These are phyloP conservation scores for Escallonia herrerae DNA, from an alignment of 129 eudicot genomes.

Conservation along the genomic window DNA sequence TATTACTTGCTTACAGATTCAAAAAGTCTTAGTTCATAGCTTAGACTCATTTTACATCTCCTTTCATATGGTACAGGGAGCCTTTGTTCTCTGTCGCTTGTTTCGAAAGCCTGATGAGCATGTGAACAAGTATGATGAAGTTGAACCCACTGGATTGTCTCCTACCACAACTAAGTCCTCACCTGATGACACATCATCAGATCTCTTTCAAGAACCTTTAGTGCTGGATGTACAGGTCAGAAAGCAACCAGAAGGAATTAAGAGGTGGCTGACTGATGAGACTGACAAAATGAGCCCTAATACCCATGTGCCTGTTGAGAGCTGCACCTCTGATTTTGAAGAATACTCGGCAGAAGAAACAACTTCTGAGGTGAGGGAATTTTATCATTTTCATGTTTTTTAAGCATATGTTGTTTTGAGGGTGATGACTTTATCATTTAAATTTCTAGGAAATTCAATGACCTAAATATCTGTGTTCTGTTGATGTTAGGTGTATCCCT, in stretches of 20 bases:
- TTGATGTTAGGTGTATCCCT: constrained; percentile 10
- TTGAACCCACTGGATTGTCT: constrained; percentile 36
- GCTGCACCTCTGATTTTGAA: constrained; percentile 23
- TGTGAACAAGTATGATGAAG: constrained; percentile 35
- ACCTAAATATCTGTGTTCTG: background rate
- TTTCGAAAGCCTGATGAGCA: constrained; percentile 54
- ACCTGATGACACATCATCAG: constrained; percentile 44
- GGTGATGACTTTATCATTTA: too few relatives aligned
- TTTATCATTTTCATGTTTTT: background rate
- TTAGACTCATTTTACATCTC: background rate
- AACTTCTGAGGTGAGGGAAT: constrained; percentile 23
- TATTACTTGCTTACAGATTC: too few relatives aligned
- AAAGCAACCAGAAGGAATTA: constrained; percentile 25
- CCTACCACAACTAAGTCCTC: constrained; percentile 49
- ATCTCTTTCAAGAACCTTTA: constrained; percentile 25
- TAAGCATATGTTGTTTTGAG: too few relatives aligned
- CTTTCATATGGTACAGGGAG: constrained; percentile 23
- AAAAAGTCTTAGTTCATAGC: too few relatives aligned
- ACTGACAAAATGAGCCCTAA: constrained; percentile 22
- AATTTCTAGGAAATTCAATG: too few relatives aligned
- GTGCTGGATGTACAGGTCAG: constrained; percentile 7
- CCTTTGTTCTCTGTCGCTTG: constrained; percentile 66
- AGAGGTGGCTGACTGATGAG: constrained; percentile 28
- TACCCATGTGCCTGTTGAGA: constrained; percentile 24
- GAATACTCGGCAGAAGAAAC: constrained; percentile 25